These are phyloP conservation scores for Podospora bellae-mahoneyi DNA, from an alignment of 495 filamentous ascomycete species.

Conservation along the genomic window DNA sequence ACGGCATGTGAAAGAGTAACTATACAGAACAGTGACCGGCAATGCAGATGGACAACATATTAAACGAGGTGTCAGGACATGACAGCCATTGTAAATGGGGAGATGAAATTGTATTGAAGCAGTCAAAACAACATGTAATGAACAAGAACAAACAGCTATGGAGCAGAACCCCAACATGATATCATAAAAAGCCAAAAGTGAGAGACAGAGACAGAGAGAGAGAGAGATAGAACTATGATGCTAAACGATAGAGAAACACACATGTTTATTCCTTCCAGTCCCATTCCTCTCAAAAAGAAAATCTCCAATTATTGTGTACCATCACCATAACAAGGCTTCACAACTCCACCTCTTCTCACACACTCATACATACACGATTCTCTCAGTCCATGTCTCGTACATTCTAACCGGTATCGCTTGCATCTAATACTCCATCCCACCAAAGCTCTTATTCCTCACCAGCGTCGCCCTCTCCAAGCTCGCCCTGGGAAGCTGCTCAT, in stretches of 20 bases:
- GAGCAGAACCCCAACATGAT: too few species aligned
- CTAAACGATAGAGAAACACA: not conserved
- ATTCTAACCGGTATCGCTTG: not conserved
- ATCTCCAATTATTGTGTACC: not conserved
- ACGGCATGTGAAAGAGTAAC: too few species aligned
- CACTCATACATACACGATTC: not conserved
- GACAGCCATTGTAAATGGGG: too few species aligned
- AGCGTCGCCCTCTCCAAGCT: conserved; percentile 44
- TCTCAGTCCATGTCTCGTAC: not conserved
- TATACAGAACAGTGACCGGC: too few species aligned
- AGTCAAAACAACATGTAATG: too few species aligned
- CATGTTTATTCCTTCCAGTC: not conserved
- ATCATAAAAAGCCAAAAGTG: too few species aligned
- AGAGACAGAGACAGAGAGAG: too few species aligned
- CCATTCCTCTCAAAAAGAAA: not conserved
- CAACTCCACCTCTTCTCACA: not conserved
- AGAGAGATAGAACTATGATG: not conserved
- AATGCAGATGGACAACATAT: too few species aligned
- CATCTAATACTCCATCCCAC: conserved; percentile 42
- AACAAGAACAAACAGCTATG: too few species aligned
- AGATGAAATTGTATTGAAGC: too few species aligned
- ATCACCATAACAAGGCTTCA: not conserved
- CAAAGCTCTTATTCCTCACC: conserved; percentile 46
- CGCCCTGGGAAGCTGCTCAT: conserved; percentile 36
- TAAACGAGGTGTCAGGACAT: too few species aligned